phyloP scores from a whole-genome alignment of 345 rosid genomes.

The Reutealis trisperma region DNA sequence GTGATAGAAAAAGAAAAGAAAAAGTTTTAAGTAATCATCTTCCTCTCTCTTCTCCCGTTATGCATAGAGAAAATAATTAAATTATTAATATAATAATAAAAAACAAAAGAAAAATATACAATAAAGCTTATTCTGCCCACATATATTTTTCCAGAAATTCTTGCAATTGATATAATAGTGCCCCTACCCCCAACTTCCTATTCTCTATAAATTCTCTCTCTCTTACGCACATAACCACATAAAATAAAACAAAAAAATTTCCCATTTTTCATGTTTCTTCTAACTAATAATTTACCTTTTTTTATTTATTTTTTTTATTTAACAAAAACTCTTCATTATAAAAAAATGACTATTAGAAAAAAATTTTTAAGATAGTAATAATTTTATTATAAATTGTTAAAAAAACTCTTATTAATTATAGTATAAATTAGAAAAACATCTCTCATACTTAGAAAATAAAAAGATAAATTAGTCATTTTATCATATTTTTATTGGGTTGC shows the following conservation, averaged over 20 bases:
- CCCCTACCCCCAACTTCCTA: constrained; percentile 14
- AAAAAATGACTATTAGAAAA: too few relatives aligned
- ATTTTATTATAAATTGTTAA: too few relatives aligned
- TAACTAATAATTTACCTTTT: too few relatives aligned
- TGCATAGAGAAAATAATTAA: neutral
- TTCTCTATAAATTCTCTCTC: constrained; percentile 28
- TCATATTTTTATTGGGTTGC: too few relatives aligned
- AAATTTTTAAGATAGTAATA: too few relatives aligned
- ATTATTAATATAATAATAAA: neutral
- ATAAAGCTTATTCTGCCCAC: constrained; percentile 23
- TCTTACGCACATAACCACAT: neutral
- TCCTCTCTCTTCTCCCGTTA: constrained; percentile 14
- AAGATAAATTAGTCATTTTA: too few relatives aligned
- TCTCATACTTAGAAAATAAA: too few relatives aligned
- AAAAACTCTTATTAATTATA: too few relatives aligned
- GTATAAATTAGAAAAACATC: too few relatives aligned
- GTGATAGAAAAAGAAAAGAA: too few relatives aligned
- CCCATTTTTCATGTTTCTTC: neutral
- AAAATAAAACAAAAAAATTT: constrained; percentile 11
- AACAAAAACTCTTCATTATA: too few relatives aligned
- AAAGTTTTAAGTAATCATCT: neutral
- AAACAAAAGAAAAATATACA: neutral
- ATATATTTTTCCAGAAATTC: constrained; percentile 54
- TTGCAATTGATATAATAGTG: constrained; percentile 28
- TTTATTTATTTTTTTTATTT: too few relatives aligned